Percentiles rank a stretch among this genome's conserved stretches.
These are phyloP conservation scores for Vigna reflexopilosa DNA, from an alignment of 306 rosid species.

Conservation along the genomic window DNA sequence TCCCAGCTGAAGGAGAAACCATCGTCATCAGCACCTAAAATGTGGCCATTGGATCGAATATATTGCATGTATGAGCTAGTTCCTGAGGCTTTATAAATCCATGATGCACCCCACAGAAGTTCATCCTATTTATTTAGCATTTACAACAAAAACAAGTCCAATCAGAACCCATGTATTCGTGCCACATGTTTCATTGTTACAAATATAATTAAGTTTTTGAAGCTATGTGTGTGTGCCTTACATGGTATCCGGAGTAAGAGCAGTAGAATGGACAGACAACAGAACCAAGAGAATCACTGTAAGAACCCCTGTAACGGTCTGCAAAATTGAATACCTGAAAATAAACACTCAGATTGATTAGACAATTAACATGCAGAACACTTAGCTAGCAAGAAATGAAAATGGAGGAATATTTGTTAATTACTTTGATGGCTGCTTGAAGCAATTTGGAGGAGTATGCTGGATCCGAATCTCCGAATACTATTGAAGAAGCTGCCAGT, in stretches of 20 bases:
- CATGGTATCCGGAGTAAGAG: conserved; percentile 90
- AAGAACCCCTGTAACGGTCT: conserved; percentile 82
- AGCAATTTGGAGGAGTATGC: conserved; percentile 70
- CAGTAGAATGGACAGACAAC: conserved; percentile 91
- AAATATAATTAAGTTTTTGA: neutral
- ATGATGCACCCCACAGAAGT: conserved; percentile 95
- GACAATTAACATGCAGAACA: neutral
- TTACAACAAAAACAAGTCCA: conserved; percentile 5
- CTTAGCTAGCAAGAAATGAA: conserved; percentile 1
- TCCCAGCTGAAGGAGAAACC: conserved; percentile 86
- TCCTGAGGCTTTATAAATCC: conserved; percentile 83
- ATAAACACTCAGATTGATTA: neutral
- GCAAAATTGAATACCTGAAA: conserved; percentile 79
- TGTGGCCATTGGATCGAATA: conserved; percentile 82
- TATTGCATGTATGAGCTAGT: conserved; percentile 58
- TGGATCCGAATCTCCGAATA: conserved; percentile 75
- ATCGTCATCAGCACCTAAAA: conserved; percentile 81
- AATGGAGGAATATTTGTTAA: neutral
- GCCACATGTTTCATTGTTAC: neutral
- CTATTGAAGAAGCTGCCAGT: conserved; percentile 87
- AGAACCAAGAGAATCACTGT: conserved; percentile 75
- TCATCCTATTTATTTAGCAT: conserved; percentile 69
- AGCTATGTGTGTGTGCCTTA: conserved; percentile 26
- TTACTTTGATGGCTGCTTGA: conserved; percentile 72
- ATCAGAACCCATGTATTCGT: neutral